These are phyloP conservation scores for Colletotrichum tropicicola DNA, from an alignment of 2,329 filamentous ascomycete genomes.

Conservation along the genomic window DNA sequence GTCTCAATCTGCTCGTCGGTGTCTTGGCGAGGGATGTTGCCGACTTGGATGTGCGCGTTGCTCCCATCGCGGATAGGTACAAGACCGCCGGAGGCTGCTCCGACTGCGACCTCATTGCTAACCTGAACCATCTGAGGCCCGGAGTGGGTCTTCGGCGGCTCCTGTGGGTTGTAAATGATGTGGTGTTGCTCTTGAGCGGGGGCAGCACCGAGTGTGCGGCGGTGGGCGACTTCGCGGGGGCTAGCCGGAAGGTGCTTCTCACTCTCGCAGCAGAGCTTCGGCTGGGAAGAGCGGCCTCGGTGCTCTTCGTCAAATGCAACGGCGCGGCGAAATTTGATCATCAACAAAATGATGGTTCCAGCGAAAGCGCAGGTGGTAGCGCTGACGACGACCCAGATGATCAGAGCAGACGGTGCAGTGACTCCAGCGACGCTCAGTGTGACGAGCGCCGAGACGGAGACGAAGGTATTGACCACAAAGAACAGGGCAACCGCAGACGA, in stretches of 20 bases:
- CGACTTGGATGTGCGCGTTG: neutral
- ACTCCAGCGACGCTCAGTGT: neutral
- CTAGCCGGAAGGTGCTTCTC: conserved; percentile 7
- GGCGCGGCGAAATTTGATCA: conserved; percentile 9
- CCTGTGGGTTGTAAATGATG: too few species aligned
- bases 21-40: neutral
- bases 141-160: too few species aligned
- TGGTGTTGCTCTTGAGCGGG: neutral
- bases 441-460: neutral
- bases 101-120: neutral
- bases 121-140: neutral
- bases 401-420: neutral
- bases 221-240: conserved; percentile 7
- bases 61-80: neutral
- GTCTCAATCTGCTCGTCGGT: neutral
- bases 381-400: conserved; percentile 18
- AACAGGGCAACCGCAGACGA: conserved; percentile 1
- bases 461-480: neutral
- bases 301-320: conserved; percentile 17
- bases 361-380: conserved; percentile 2
- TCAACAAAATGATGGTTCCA: neutral
- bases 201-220: neutral
- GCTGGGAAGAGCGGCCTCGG: neutral
- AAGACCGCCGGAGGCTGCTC: neutral
- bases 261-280: neutral